phyloP scores from a whole-genome alignment of 306 rosid genomes.

The Cicer arietinum region DNA sequence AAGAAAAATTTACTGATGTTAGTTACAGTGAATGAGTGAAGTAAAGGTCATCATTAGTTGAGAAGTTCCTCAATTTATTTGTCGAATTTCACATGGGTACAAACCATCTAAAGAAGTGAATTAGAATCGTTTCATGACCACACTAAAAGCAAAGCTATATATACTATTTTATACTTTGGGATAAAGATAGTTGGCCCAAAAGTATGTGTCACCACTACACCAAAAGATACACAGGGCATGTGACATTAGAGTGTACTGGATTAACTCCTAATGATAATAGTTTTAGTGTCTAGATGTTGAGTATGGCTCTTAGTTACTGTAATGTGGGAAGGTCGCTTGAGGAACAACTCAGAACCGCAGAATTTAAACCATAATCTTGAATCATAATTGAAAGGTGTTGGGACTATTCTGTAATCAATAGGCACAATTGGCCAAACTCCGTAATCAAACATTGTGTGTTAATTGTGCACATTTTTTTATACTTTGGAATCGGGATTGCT shows the following conservation, averaged over 20 bases:
- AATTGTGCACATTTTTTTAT: too few relatives aligned
- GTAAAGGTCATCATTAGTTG: constrained; percentile 22
- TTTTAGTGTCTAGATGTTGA: not conserved
- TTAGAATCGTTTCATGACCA: not conserved
- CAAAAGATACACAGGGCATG: constrained; percentile 7
- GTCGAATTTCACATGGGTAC: constrained; percentile 8
- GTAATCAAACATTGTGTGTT: too few relatives aligned
- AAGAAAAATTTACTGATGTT: constrained; percentile 28
- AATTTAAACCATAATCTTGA: too few relatives aligned
- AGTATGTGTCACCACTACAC: not conserved
- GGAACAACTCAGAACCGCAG: too few relatives aligned
- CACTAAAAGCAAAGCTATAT: not conserved
- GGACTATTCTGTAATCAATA: too few relatives aligned
- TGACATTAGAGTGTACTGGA: constrained; percentile 5
- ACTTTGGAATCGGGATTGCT: too few relatives aligned
- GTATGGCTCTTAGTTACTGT: too few relatives aligned
- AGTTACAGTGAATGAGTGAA: constrained; percentile 20
- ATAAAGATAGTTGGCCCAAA: not conserved
- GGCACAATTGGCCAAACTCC: too few relatives aligned
- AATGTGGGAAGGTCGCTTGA: too few relatives aligned
- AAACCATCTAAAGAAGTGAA: constrained; percentile 26
- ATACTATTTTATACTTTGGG: not conserved
- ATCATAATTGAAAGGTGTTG: too few relatives aligned
- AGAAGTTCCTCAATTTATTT: constrained; percentile 8
- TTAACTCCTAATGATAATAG: not conserved